A percentile compares a stretch with the other conserved stretches of the same genome.
These are phyloP conservation scores for Tolypocladium tundrense DNA, from an alignment of 2,329 filamentous ascomycete genomes.

Conservation along the genomic window DNA sequence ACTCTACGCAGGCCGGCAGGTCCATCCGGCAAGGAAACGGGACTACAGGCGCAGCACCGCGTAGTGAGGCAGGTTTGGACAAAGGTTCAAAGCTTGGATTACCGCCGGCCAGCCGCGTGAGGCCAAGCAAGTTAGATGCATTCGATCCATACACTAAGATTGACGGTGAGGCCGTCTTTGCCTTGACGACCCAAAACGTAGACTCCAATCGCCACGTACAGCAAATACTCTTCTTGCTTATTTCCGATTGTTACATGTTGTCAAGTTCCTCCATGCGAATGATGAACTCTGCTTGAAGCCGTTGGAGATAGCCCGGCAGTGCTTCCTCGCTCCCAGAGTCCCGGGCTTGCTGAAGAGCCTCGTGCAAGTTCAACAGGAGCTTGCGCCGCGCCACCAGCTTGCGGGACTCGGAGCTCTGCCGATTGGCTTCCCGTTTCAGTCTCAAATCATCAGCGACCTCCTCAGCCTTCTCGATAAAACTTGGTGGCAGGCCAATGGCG, in stretches of 20 bases:
- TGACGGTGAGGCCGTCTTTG: neutral
- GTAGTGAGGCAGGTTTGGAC: neutral
- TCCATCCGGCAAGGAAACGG: neutral
- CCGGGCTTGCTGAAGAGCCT: slow-evolving; percentile 59
- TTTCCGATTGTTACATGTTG: slow-evolving; percentile 7
- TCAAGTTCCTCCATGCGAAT: slow-evolving; percentile 59
- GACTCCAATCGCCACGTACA: neutral
- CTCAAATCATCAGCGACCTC: slow-evolving; percentile 53
- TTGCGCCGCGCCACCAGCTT: slow-evolving; percentile 56
- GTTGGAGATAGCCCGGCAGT: slow-evolving; percentile 29
- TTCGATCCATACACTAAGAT: neutral
- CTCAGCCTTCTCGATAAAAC: slow-evolving; percentile 59
- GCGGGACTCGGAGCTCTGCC: slow-evolving; percentile 46
- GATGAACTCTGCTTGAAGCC: slow-evolving; percentile 61
- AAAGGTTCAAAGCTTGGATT: neutral
- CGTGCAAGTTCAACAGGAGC: slow-evolving; percentile 61
- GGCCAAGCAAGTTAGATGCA: neutral
- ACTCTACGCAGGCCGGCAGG: slow-evolving; percentile 46
- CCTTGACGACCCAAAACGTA: neutral
- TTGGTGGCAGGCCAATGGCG: slow-evolving; percentile 59
- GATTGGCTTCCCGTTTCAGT: slow-evolving; percentile 44
- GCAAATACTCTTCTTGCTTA: neutral
- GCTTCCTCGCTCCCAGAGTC: slow-evolving; percentile 52
- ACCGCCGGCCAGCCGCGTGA: neutral
- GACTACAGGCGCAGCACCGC: neutral